phyloP scores from a whole-genome alignment of 441 rosid species.

The Hura crepitans region DNA sequence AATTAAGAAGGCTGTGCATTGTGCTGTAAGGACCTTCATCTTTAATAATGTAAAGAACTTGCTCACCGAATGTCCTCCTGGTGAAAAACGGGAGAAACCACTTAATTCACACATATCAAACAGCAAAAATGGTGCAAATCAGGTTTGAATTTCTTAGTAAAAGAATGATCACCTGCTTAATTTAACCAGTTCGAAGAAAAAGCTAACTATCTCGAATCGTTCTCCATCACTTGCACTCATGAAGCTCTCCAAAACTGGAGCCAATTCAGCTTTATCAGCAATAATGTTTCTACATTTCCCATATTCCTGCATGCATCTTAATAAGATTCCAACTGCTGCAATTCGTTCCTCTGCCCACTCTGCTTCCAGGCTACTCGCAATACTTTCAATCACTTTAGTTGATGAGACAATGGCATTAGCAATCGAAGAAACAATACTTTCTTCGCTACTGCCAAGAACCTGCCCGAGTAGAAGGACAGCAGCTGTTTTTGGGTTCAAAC shows the following conservation, averaged over 20 bases:
- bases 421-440: slow-evolving; percentile 35
- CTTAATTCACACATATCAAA: background rate
- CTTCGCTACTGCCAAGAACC: slow-evolving; percentile 40
- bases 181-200: slow-evolving; percentile 55
- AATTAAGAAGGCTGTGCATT: slow-evolving; percentile 57
- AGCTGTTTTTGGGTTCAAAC: slow-evolving; percentile 53
- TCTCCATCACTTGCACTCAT: slow-evolving; percentile 37
- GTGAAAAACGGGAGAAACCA: slow-evolving; percentile 7
- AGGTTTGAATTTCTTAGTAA: background rate
- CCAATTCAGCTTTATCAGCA: slow-evolving; percentile 53
- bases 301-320: slow-evolving; percentile 53
- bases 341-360: slow-evolving; percentile 52
- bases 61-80: slow-evolving; percentile 55
- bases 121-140: background rate
- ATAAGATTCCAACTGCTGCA: slow-evolving; percentile 51
- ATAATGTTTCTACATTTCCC: slow-evolving; percentile 57
- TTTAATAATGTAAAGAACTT: slow-evolving; percentile 54
- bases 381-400: slow-evolving; percentile 35
- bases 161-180: slow-evolving; percentile 44
- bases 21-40: slow-evolving; percentile 61
- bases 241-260: slow-evolving; percentile 56
- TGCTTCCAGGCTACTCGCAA: slow-evolving; percentile 48
- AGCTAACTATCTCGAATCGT: slow-evolving; percentile 46
- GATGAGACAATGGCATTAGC: slow-evolving; percentile 39
- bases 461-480: slow-evolving; percentile 46